Evolutionary conservation across 257 asterid species (phyloP), one percentile per base, ranked within the genome.

Genomic region (Mitragyna speciosa): DNA sequence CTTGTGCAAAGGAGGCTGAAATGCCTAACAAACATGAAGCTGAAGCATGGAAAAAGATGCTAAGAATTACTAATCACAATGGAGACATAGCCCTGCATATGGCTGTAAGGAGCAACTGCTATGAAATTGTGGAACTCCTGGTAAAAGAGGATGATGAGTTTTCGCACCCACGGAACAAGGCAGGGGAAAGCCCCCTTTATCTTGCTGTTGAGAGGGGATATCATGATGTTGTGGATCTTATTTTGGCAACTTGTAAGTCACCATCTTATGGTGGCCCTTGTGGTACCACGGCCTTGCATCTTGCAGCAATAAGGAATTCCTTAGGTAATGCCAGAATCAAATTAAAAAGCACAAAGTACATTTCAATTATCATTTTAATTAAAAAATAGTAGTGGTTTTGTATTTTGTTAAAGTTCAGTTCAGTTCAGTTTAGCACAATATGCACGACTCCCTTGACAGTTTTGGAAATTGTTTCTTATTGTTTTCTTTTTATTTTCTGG

Each of bases 171-270:
- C 8, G 6, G 26, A 67, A 67, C 24, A 7, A 11, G 4, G 19
- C 12, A 14, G 10, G 9, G 19, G 5, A 36, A 49, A 30, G 72
- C 72, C 49, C 72, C 0, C 48, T 67, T 41, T 67, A 67, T 67
- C 49, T 68, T 36, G 73, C 73, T 36, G 73, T 39, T 16, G 73
- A 68, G 73, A 68, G 24, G n/a, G 73, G 73, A 36, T 41, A 68
- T 68, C 28, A 36, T 17, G 12, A 11, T 36, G 12, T 36, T 33
- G 73, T 36, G 22, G 73, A 36, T 67, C 24, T 67, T 19, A 31
- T 67, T 31, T 67, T 31, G 24, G 20, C 24, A 36, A 30, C 47
- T 15, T 31, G 20, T 10, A 31, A 67, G 12, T 3, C 72, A 30
- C 24, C 6, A 15, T 14, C 45, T 8, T 30, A 12, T 2, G 7